Percentiles rank a stretch among this genome's conserved stretches.
phyloP scores from a whole-genome alignment of 2,329 filamentous ascomycete species.

The Helminthosporium solani region DNA sequence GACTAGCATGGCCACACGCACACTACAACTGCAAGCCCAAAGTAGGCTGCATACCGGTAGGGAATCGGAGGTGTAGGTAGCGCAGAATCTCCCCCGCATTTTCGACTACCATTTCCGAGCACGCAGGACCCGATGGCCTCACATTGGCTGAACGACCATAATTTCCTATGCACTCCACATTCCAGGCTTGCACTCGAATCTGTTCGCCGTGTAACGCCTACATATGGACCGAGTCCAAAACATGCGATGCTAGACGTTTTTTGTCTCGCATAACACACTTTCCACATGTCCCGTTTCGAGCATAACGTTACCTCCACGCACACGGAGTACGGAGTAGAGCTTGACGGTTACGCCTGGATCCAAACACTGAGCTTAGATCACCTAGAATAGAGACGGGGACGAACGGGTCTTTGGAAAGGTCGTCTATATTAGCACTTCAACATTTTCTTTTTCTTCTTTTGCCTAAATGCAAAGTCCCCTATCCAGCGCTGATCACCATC shows the following conservation, averaged over 20 bases:
- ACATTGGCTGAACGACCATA: conserved; percentile 21
- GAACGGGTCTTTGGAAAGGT: background rate
- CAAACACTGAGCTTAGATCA: too few relatives aligned
- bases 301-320: too few relatives aligned
- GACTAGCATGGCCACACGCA: conserved; percentile 17
- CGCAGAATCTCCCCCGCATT: conserved; percentile 33
- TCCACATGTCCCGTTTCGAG: conserved; percentile 13
- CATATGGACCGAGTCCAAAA: background rate
- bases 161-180: conserved; percentile 14
- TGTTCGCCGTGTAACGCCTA: conserved; percentile 1
- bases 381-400: too few relatives aligned
- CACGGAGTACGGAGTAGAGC: too few relatives aligned
- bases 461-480: conserved; percentile 16
- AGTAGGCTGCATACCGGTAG: too few relatives aligned
- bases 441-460: conserved; percentile 11
- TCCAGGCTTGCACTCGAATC: background rate
- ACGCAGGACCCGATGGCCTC: conserved; percentile 20
- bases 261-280: background rate
- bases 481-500: conserved; percentile 19
- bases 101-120: conserved; percentile 14
- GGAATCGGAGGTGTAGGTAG: too few relatives aligned
- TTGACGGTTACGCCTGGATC: too few relatives aligned
- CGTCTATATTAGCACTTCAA: background rate
- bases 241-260: too few relatives aligned
- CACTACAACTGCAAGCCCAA: too few relatives aligned